Percentiles rank a stretch among this genome's conserved stretches.
Evolutionary conservation across 192 early-diverging fungal genomes (phyloP).

Genomic region (Gaertneriomyces semiglobifer): DNA sequence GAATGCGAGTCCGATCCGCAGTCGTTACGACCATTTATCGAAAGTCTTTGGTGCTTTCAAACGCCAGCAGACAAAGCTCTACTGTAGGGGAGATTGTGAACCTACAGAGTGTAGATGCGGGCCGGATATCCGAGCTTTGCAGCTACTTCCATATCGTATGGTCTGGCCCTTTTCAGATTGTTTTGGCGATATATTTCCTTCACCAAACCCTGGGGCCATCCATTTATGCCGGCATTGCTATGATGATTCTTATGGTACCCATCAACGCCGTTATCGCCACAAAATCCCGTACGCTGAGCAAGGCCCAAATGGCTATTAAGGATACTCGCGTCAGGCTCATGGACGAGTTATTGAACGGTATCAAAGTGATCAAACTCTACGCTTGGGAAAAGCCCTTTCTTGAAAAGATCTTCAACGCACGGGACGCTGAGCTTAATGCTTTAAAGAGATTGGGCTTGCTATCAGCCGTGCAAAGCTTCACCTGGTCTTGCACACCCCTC

Average conservation of each 20-base stretch:
- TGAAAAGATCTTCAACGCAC: conserved; percentile 62
- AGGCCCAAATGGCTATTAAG: conserved; percentile 83
- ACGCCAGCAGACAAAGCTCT: conserved; percentile 69
- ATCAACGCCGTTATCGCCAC: conserved; percentile 66
- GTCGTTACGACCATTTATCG: conserved; percentile 79
- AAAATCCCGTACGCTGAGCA: conserved; percentile 66
- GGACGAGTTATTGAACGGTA: conserved; percentile 85
- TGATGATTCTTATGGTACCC: conserved; percentile 82
- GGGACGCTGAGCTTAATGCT: conserved; percentile 72
- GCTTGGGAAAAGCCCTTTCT: conserved; percentile 87
- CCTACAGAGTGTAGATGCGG: conserved; percentile 52
- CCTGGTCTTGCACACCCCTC: conserved; percentile 82
- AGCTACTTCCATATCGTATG: conserved; percentile 65
- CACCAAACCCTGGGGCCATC: conserved; percentile 76
- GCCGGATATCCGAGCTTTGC: conserved; percentile 7
- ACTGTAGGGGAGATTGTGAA: conserved; percentile 76
- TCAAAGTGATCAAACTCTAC: conserved; percentile 94
- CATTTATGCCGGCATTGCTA: conserved; percentile 77
- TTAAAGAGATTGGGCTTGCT: conserved; percentile 73
- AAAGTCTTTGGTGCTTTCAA: conserved; percentile 79
- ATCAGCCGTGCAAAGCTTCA: conserved; percentile 67
- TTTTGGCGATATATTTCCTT: conserved; percentile 70
- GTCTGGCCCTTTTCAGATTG: conserved; percentile 76
- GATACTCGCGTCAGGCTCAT: conserved; percentile 69
- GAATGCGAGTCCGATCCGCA: conserved; percentile 71